A percentile compares a stretch with the other conserved stretches of the same genome.
phyloP scores from a whole-genome alignment of 1,284 basidiomycete genomes.

The Leucoagaricus sp. region DNA sequence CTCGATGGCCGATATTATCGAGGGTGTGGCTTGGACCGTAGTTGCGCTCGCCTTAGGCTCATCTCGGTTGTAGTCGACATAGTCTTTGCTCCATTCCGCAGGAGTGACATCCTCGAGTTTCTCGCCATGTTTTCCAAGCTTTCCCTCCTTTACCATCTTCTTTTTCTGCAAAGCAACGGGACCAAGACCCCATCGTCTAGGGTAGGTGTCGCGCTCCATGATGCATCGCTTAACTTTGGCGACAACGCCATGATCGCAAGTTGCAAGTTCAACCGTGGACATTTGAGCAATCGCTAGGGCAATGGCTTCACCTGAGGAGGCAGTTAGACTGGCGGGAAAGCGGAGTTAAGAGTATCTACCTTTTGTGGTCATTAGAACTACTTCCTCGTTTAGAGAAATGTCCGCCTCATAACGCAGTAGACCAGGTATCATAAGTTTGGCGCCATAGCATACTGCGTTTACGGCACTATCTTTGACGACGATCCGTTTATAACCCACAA shows the following conservation, averaged over 20 bases:
- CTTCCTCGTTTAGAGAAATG: conserved; percentile 95
- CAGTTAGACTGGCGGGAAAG: conserved; percentile 13
- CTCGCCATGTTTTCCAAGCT: conserved; percentile 96
- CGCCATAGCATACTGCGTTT: conserved; percentile 99
- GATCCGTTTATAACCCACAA: conserved; percentile 97
- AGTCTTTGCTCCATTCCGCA: conserved; percentile 87
- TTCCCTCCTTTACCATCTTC: conserved; percentile 95
- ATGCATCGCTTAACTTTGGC: conserved; percentile 99
- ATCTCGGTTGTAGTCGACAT: conserved; percentile 87
- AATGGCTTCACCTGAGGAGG: conserved; percentile 82
- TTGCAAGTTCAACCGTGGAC: conserved; percentile 97
- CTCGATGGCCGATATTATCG: conserved; percentile 39
- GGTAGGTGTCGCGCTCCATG: conserved; percentile 99
- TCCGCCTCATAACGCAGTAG: conserved; percentile 96
- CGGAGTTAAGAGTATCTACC: conserved; percentile 41
- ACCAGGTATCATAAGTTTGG: conserved; percentile 99
- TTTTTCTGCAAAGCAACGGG: conserved; percentile 98
- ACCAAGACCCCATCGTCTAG: conserved; percentile 96
- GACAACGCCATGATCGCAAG: conserved; percentile 98
- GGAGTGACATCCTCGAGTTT: conserved; percentile 92
- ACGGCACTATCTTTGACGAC: conserved; percentile 99
- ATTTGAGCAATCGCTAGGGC: conserved; percentile 97
- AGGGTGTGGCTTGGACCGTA: conserved; percentile 35
- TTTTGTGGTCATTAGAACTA: conserved; percentile 99
- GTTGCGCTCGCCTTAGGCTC: conserved; percentile 28